Evolutionary conservation across 192 early-diverging fungal genomes (phyloP).

Genomic region (Rhizophagus prolifer): DNA sequence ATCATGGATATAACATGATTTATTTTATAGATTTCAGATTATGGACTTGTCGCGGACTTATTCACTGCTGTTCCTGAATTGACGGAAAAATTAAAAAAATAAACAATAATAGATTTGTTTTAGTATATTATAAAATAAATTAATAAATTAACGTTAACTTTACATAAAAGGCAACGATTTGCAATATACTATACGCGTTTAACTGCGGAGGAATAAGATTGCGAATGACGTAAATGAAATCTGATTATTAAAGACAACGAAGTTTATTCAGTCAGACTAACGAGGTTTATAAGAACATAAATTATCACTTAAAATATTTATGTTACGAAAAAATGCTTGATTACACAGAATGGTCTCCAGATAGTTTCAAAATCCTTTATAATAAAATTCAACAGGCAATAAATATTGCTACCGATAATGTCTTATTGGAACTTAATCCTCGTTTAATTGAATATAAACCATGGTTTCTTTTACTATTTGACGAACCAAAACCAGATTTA

Average conservation of each 20-base stretch:
- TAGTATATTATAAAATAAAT: too few relatives aligned
- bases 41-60: constrained; percentile 93
- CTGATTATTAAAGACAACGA: too few relatives aligned
- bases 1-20: neutral
- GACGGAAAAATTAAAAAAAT: constrained; percentile 78
- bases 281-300: too few relatives aligned
- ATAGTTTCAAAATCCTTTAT: neutral
- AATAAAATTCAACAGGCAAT: neutral
- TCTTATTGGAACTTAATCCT: neutral
- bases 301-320: neutral
- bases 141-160: too few relatives aligned
- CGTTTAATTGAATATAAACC: neutral
- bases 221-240: neutral
- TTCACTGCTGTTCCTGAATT: constrained; percentile 92
- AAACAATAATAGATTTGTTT: neutral
- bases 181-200: neutral
- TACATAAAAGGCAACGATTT: too few relatives aligned
- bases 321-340: neutral
- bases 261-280: too few relatives aligned
- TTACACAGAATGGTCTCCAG: neutral
- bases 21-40: constrained; percentile 67
- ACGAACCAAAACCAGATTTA: neutral
- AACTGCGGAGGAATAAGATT: neutral
- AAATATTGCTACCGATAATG: neutral
- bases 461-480: neutral